A percentile compares a stretch with the other conserved stretches of the same genome.
phyloP scores from a whole-genome alignment of 2,329 filamentous ascomycete species.

The Hirsutella thompsonii region DNA sequence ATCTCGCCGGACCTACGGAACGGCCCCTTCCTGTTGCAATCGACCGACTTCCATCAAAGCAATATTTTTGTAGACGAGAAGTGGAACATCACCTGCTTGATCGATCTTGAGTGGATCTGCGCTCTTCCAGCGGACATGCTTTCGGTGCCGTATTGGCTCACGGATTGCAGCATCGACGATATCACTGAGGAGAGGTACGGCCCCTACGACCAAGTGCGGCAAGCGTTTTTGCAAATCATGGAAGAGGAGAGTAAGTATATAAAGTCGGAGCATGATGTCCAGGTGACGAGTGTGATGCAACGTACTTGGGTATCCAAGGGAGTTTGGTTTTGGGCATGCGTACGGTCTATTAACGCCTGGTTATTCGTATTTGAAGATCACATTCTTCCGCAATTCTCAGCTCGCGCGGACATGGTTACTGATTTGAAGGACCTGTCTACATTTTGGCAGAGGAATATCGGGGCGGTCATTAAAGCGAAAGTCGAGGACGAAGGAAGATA shows the following conservation, averaged over 20 bases:
- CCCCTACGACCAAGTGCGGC: slow-evolving; percentile 5
- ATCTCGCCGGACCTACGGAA: slow-evolving; percentile 8
- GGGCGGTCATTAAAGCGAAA: slow-evolving; percentile 4
- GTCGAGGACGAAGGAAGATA: slow-evolving; percentile 8
- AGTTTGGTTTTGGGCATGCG: slow-evolving; percentile 11
- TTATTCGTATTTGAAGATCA: slow-evolving; percentile 10
- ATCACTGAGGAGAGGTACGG: slow-evolving; percentile 7
- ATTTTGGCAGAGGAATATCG: slow-evolving; percentile 6
- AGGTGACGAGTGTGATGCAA: slow-evolving; percentile 7
- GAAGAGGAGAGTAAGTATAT: slow-evolving; percentile 4
- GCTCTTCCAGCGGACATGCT: slow-evolving; percentile 17
- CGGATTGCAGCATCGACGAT: slow-evolving; percentile 9
- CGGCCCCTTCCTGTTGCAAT: slow-evolving; percentile 14
- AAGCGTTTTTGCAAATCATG: slow-evolving; percentile 6
- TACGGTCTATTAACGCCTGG: slow-evolving; percentile 9
- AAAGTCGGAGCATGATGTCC: slow-evolving; percentile 5
- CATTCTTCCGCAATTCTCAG: slow-evolving; percentile 7
- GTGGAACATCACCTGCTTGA: slow-evolving; percentile 18
- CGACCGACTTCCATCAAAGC: slow-evolving; percentile 19
- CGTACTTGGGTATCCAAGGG: slow-evolving; percentile 8
- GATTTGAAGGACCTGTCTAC: slow-evolving; percentile 6
- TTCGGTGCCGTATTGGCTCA: slow-evolving; percentile 18
- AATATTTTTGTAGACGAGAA: slow-evolving; percentile 22
- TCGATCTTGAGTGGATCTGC: slow-evolving; percentile 21
- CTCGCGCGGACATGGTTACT: slow-evolving; percentile 4